Conservation (phyloP, 2,329 filamentous ascomycete species). For the Juglanconis sp. region DNA sequence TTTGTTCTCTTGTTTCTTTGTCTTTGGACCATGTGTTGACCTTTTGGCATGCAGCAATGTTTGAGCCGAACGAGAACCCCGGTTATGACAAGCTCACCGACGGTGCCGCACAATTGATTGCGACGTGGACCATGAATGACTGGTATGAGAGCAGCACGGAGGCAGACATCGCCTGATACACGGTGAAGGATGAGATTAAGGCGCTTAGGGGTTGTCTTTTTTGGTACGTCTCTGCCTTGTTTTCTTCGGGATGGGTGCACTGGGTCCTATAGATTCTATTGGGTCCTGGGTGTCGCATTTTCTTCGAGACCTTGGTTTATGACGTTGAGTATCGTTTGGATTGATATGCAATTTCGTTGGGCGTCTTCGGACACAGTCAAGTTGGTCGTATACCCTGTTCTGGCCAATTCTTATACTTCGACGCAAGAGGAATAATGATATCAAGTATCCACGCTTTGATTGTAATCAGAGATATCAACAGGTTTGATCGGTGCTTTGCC, state of each 20-base stretch:
- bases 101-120: slow-evolving; percentile 62
- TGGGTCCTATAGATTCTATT: not conserved
- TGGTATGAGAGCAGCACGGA: slow-evolving; percentile 62
- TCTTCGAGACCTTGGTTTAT: not conserved
- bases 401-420: not conserved
- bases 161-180: slow-evolving; percentile 20
- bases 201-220: not conserved
- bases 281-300: not conserved
- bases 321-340: not conserved
- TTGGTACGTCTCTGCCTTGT: not conserved
- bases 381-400: slow-evolving; percentile 12
- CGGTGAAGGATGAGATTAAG: not conserved
- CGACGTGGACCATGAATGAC: slow-evolving; percentile 60
- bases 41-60: slow-evolving; percentile 56
- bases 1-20: not conserved
- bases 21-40: too few species aligned
- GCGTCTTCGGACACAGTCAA: not conserved
- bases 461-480: not conserved
- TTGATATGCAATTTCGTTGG: not conserved
- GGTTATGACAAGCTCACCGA: slow-evolving; percentile 67
- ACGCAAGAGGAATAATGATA: not conserved
- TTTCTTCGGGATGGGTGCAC: not conserved
- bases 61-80: slow-evolving; percentile 68
- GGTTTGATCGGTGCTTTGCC: not conserved
- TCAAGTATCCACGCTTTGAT: not conserved